A percentile compares a stretch with the other conserved stretches of the same genome.
Evolutionary conservation across 2,329 filamentous ascomycete genomes (phyloP).

Genomic region (Cladosporium sphaerospermum): DNA sequence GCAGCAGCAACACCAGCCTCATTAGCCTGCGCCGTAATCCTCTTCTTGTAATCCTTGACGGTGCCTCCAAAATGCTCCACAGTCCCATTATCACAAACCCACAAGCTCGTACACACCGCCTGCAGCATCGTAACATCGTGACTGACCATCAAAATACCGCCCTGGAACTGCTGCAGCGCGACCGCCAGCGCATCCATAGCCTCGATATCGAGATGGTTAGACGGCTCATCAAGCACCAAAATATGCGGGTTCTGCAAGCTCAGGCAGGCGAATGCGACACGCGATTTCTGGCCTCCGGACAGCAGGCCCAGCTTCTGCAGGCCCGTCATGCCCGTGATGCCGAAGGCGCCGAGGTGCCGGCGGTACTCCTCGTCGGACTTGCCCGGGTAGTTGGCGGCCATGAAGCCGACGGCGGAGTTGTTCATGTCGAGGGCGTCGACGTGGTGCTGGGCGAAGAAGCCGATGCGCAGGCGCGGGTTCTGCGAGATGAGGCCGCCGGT

Average conservation of each 20-base stretch:
- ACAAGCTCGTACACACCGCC: constrained; percentile 87
- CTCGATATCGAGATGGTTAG: constrained; percentile 97
- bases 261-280: constrained; percentile 95
- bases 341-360: constrained; percentile 80
- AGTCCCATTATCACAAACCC: constrained; percentile 91
- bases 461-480: constrained; percentile 80
- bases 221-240: constrained; percentile 94
- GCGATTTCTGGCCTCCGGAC: constrained; percentile 96
- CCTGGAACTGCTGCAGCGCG: constrained; percentile 79
- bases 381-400: constrained; percentile 86
- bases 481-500: constrained; percentile 77
- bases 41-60: constrained; percentile 96
- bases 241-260: constrained; percentile 94
- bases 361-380: constrained; percentile 95
- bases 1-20: constrained; percentile 65
- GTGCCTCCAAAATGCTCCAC: constrained; percentile 95
- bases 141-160: constrained; percentile 95
- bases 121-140: constrained; percentile 99
- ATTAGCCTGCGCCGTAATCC: constrained; percentile 83
- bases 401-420: constrained; percentile 86
- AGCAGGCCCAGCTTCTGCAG: constrained; percentile 91
- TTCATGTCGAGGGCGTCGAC: constrained; percentile 91
- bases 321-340: constrained; percentile 86
- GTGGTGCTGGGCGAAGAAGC: constrained; percentile 98
- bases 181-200: constrained; percentile 93